Conservation (phyloP, 2,329 filamentous ascomycete species). For the Tolypocladium tundrense region DNA sequence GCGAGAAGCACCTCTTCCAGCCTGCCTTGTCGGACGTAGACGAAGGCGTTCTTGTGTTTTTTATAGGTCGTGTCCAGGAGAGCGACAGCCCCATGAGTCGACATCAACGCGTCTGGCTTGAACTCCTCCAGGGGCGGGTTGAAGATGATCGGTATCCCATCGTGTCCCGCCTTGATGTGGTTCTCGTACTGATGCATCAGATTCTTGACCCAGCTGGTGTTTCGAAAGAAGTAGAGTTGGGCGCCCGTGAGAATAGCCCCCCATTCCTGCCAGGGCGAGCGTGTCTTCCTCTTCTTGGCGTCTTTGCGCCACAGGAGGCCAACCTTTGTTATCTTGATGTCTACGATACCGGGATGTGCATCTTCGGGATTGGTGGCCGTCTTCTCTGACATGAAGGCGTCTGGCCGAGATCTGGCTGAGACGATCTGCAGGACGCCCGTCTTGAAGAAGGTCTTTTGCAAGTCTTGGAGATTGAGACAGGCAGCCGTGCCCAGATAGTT, state of each 20-base stretch:
- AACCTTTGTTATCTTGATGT: conserved; percentile 96
- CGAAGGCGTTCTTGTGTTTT: conserved; percentile 91
- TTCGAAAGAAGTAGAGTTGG: conserved; percentile 92
- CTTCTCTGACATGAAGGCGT: conserved; percentile 87
- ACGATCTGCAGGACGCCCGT: conserved; percentile 92
- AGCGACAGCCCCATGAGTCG: conserved; percentile 85
- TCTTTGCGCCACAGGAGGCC: conserved; percentile 93
- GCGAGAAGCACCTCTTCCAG: conserved; percentile 86
- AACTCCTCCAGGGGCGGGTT: conserved; percentile 84
- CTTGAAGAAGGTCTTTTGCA: conserved; percentile 83
- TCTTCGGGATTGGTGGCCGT: conserved; percentile 77
- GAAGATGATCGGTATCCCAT: conserved; percentile 73
- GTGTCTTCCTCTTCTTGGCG: conserved; percentile 81
- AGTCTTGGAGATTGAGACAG: conserved; percentile 66
- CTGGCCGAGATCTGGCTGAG: conserved; percentile 82
- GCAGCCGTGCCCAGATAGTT: conserved; percentile 70
- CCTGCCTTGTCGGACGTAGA: conserved; percentile 78
- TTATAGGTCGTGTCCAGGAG: conserved; percentile 79
- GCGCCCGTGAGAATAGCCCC: conserved; percentile 93
- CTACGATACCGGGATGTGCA: conserved; percentile 84
- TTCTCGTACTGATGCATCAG: conserved; percentile 80
- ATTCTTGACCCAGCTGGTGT: conserved; percentile 83
- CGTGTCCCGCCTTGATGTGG: conserved; percentile 68
- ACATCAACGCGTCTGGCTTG: conserved; percentile 88
- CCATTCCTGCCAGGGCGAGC: conserved; percentile 98